phyloP scores from a whole-genome alignment of 2,329 filamentous ascomycete genomes.

The Colletotrichum limetticola region DNA sequence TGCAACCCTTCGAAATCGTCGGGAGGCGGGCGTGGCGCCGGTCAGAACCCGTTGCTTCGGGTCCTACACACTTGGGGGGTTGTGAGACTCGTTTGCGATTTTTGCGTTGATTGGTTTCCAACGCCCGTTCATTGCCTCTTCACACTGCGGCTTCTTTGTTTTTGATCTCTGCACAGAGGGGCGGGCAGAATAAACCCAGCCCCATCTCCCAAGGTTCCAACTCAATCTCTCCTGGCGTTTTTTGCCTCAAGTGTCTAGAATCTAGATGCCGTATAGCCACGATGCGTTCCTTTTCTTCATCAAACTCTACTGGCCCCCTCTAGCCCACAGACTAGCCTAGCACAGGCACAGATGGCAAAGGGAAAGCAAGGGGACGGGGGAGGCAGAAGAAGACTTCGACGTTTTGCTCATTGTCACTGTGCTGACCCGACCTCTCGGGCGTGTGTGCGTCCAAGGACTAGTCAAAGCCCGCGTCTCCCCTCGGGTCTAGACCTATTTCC shows the following conservation, averaged over 20 bases:
- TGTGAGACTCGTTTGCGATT: constrained; percentile 19
- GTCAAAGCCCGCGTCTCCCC: not conserved
- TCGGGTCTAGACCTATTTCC: not conserved
- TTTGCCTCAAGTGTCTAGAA: not conserved
- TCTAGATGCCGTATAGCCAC: not conserved
- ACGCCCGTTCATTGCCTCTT: not conserved
- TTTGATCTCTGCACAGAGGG: not conserved
- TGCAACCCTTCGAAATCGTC: not conserved
- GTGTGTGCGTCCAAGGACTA: not conserved
- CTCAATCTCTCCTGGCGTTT: not conserved
- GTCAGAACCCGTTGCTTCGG: constrained; percentile 32
- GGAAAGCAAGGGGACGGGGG: not conserved
- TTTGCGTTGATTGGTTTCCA: not conserved
- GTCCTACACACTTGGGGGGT: constrained; percentile 10
- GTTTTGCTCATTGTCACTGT: not conserved
- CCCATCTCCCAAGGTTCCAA: not conserved
- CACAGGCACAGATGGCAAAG: not conserved
- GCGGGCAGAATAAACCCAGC: not conserved
- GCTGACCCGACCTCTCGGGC: not conserved
- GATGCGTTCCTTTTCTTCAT: not conserved
- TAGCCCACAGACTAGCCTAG: not conserved
- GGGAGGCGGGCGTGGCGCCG: constrained; percentile 29
- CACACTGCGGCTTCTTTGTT: not conserved
- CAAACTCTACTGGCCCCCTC: not conserved
- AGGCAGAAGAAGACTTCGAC: not conserved